phyloP scores from a whole-genome alignment of 148 eudicot species.

The Polygonum maritimum region DNA sequence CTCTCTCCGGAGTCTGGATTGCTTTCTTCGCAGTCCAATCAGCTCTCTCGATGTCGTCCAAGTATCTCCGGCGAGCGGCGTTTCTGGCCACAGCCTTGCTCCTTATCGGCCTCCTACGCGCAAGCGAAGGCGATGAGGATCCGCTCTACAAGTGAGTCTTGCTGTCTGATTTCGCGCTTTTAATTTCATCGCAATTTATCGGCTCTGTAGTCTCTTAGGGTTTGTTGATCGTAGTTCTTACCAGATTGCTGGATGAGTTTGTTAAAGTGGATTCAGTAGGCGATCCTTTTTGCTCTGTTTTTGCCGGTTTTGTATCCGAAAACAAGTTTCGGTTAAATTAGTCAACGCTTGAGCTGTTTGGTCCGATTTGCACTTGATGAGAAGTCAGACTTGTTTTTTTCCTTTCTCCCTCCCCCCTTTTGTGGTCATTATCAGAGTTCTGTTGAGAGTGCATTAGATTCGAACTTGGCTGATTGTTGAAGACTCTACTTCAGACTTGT shows the following conservation, averaged over 20 bases:
- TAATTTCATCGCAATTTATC: not conserved
- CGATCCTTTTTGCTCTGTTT: not conserved
- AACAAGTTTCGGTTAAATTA: not conserved
- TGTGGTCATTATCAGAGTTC: not conserved
- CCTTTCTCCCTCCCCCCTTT: not conserved
- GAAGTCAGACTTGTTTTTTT: not conserved
- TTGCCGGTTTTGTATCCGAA: not conserved
- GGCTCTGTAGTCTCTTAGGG: slow-evolving; percentile 1
- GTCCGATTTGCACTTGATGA: not conserved
- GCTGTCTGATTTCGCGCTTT: not conserved
- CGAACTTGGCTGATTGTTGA: not conserved
- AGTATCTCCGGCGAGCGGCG: slow-evolving; percentile 14
- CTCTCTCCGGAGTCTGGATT: not conserved
- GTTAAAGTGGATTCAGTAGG: not conserved
- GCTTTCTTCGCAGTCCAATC: not conserved
- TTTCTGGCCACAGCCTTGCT: slow-evolving; percentile 22
- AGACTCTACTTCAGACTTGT: not conserved
- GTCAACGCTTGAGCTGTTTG: not conserved
- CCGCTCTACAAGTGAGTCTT: slow-evolving; percentile 49
- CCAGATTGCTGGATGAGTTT: not conserved
- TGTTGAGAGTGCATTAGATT: not conserved
- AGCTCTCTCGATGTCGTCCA: slow-evolving; percentile 30
- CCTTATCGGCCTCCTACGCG: slow-evolving; percentile 23
- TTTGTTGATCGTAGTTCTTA: not conserved
- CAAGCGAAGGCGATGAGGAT: slow-evolving; percentile 57